Percentiles rank a stretch among this genome's conserved stretches.
Conservation (phyloP, 768 basidiomycete genomes). For the Hygrocybe coccinea region DNA sequence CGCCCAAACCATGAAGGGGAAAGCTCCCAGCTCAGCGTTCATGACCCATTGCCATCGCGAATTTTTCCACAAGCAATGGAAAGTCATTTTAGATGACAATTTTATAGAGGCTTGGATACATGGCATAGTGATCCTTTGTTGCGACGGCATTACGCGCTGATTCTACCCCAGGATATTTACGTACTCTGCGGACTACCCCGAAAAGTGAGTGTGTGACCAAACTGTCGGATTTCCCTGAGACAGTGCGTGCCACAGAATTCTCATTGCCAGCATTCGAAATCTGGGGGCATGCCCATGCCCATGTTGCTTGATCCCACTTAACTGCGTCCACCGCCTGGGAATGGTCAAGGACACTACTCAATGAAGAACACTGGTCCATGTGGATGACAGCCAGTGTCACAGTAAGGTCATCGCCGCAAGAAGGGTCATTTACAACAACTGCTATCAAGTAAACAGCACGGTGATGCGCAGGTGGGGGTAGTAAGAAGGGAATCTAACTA, state of each 20-base stretch:
- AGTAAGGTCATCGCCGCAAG: not conserved
- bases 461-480: no score
- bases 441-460: not conserved
- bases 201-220: slow-evolving; percentile 9
- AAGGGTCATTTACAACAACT: not conserved
- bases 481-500: no score
- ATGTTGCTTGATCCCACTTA: not conserved
- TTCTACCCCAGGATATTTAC: slow-evolving; percentile 21
- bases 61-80: slow-evolving; percentile 24
- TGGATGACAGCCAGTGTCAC: slow-evolving; percentile 1
- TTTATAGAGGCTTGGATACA: slow-evolving; percentile 21
- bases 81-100: slow-evolving; percentile 17
- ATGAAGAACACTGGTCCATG: not conserved
- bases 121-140: slow-evolving; percentile 21
- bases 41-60: slow-evolving; percentile 12
- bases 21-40: not conserved
- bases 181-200: slow-evolving; percentile 27
- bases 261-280: slow-evolving; percentile 5
- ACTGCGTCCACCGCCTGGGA: not conserved
- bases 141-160: slow-evolving; percentile 16
- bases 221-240: not conserved
- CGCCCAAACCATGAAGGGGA: not conserved
- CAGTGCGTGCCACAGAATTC: not conserved
- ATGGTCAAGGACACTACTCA: not conserved
- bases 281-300: slow-evolving; percentile 4